Percentiles rank a stretch among this genome's conserved stretches.
phyloP scores from a whole-genome alignment of 1,284 basidiomycete genomes.

The Cryptococcus maquisensis region DNA sequence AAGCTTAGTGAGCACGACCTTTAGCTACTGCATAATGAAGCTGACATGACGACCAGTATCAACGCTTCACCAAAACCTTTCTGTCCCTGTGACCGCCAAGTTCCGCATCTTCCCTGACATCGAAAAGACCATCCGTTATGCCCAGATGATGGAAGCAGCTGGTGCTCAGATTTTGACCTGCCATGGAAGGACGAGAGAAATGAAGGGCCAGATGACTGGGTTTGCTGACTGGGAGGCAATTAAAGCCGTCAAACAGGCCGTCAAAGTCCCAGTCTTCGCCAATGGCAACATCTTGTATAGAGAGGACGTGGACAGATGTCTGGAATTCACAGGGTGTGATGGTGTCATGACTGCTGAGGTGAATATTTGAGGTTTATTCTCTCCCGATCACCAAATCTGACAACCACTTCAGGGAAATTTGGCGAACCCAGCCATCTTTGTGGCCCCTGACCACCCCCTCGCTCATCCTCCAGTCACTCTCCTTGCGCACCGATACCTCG shows the following conservation, averaged over 20 bases:
- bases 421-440: slow-evolving; percentile 86
- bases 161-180: slow-evolving; percentile 94
- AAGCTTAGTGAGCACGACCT: slow-evolving; percentile 61
- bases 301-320: slow-evolving; percentile 71
- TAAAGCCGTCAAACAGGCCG: slow-evolving; percentile 75
- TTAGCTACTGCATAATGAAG: neutral
- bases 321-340: slow-evolving; percentile 77
- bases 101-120: slow-evolving; percentile 84
- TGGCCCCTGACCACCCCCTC: slow-evolving; percentile 47
- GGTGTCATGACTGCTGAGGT: slow-evolving; percentile 90
- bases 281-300: slow-evolving; percentile 93
- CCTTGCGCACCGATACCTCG: slow-evolving; percentile 81
- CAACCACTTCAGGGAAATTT: slow-evolving; percentile 61
- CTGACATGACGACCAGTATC: slow-evolving; percentile 58
- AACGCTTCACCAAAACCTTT: slow-evolving; percentile 74
- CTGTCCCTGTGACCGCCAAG: slow-evolving; percentile 90
- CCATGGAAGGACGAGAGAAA: slow-evolving; percentile 85
- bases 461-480: slow-evolving; percentile 60
- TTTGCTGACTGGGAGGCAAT: slow-evolving; percentile 84
- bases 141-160: slow-evolving; percentile 87
- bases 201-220: slow-evolving; percentile 75
- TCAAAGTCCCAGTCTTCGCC: slow-evolving; percentile 88
- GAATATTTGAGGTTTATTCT: slow-evolving; percentile 7
- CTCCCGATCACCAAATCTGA: neutral
- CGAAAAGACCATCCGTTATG: slow-evolving; percentile 87